Evolutionary conservation across 176 grass and related monocot species (phyloP).

Genomic region (bread wheat (Triticum aestivum)): DNA sequence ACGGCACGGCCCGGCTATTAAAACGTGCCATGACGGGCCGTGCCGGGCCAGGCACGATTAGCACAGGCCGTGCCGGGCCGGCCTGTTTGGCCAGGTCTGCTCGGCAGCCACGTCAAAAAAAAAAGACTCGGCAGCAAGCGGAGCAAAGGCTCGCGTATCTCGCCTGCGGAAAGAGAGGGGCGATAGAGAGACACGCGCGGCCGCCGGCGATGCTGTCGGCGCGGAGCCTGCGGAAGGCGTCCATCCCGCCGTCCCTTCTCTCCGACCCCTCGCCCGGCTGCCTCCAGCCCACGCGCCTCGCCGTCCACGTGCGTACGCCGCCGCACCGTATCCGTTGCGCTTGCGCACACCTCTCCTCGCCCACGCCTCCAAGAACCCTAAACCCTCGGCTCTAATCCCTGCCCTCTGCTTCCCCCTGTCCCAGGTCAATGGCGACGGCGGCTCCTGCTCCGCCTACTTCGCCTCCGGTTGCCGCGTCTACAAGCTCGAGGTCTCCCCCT

Average conservation of each 20-base stretch:
- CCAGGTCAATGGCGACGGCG: slow-evolving; percentile 54
- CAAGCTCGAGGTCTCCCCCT: slow-evolving; percentile 62
- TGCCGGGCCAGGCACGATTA: no score
- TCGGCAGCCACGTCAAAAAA: no score
- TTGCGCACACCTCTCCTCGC: background rate
- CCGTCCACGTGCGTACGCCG: slow-evolving; percentile 50
- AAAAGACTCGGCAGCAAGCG: no score
- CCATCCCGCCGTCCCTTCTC: slow-evolving; percentile 60
- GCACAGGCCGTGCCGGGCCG: no score
- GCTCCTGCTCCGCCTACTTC: slow-evolving; percentile 71
- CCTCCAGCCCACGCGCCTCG: slow-evolving; percentile 78
- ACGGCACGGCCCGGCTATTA: no score
- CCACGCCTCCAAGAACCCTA: slow-evolving; percentile 34
- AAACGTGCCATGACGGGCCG: no score
- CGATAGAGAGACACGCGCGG: background rate
- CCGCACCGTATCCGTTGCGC: background rate
- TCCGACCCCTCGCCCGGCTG: slow-evolving; percentile 67
- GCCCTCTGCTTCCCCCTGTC: background rate
- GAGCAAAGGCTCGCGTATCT: no score
- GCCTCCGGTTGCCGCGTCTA: slow-evolving; percentile 80
- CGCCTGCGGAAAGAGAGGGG: no score
- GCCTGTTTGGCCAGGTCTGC: no score
- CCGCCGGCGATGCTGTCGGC: slow-evolving; percentile 45
- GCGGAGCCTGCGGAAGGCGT: slow-evolving; percentile 79
- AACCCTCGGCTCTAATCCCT: slow-evolving; percentile 11